phyloP scores from a whole-genome alignment of 2,329 filamentous ascomycete genomes.

The Orbilia ellipsospora region DNA sequence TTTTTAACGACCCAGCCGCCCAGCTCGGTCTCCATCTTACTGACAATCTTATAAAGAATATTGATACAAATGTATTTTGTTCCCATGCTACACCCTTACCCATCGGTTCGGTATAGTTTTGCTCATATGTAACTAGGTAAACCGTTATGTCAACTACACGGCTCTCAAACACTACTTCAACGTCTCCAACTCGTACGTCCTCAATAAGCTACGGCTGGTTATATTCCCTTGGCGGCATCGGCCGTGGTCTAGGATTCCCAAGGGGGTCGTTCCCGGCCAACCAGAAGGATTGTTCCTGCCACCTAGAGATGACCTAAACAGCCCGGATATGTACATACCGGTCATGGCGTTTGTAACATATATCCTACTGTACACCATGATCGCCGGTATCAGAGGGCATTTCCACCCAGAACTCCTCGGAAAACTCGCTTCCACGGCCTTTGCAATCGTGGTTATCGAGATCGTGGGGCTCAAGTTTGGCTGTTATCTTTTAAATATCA shows the following conservation, averaged over 20 bases:
- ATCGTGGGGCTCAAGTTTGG: conserved; percentile 91
- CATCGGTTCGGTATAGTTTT: no score
- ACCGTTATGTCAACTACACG: conserved; percentile 88
- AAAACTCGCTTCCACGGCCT: conserved; percentile 84
- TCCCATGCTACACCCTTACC: no score
- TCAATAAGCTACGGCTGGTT: conserved; percentile 91
- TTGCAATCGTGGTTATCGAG: conserved; percentile 85
- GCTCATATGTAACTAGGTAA: conserved; percentile 67
- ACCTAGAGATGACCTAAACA: conserved; percentile 94
- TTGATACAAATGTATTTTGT: conserved; percentile 87
- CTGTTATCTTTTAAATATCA: conserved; percentile 93
- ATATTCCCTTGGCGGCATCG: conserved; percentile 98
- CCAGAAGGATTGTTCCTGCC: conserved; percentile 84
- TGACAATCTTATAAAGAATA: conserved; percentile 86
- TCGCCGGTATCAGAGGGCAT: conserved; percentile 87
- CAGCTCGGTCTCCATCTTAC: conserved; percentile 96
- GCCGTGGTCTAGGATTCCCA: conserved; percentile 87
- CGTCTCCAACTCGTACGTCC: conserved; percentile 95
- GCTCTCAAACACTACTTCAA: conserved; percentile 99
- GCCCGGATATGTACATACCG: conserved; percentile 99
- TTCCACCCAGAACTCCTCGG: conserved; percentile 96
- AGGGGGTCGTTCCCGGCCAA: conserved; percentile 72
- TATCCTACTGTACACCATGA: conserved; percentile 88
- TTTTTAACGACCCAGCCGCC: conserved; percentile 94
- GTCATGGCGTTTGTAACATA: conserved; percentile 98